Conservation (phyloP, 768 basidiomycete species). For the Leccinellum luteum region DNA sequence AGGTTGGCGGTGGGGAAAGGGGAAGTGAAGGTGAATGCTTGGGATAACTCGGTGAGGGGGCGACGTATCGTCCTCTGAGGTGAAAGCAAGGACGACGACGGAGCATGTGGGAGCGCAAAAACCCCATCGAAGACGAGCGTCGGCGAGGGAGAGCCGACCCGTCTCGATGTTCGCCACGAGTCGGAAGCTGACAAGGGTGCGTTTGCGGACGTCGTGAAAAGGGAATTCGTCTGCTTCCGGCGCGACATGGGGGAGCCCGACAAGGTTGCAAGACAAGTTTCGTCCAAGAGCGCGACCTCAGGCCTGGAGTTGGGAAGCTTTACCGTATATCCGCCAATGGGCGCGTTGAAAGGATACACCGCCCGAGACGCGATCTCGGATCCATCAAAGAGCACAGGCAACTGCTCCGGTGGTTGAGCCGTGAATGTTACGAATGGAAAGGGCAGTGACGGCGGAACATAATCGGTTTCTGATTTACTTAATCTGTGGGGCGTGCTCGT, state of each 20-base stretch:
- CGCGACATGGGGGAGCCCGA: neutral
- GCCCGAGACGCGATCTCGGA: neutral
- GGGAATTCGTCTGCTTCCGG: neutral
- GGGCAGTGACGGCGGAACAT: neutral
- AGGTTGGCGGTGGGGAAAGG: neutral
- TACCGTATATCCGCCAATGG: constrained; percentile 7
- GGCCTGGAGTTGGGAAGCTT: constrained; percentile 12
- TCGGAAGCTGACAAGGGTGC: neutral
- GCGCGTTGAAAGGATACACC: constrained; percentile 3
- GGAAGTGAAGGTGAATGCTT: neutral
- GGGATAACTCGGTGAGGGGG: neutral
- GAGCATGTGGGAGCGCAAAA: constrained; percentile 13
- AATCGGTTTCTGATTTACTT: neutral
- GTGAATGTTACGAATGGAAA: neutral
- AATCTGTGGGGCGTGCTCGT: constrained; percentile 18
- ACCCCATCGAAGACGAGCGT: constrained; percentile 20
- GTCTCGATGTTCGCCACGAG: neutral
- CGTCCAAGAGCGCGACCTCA: neutral
- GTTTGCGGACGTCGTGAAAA: neutral
- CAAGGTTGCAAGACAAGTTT: neutral
- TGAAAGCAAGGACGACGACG: neutral
- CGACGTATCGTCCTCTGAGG: neutral
- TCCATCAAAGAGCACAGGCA: neutral
- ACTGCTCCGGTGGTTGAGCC: neutral
- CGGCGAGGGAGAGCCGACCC: constrained; percentile 11